A percentile compares a stretch with the other conserved stretches of the same genome.
These are phyloP conservation scores for Pyrenophora teres DNA, from an alignment of 2,329 filamentous ascomycete species.

Conservation along the genomic window DNA sequence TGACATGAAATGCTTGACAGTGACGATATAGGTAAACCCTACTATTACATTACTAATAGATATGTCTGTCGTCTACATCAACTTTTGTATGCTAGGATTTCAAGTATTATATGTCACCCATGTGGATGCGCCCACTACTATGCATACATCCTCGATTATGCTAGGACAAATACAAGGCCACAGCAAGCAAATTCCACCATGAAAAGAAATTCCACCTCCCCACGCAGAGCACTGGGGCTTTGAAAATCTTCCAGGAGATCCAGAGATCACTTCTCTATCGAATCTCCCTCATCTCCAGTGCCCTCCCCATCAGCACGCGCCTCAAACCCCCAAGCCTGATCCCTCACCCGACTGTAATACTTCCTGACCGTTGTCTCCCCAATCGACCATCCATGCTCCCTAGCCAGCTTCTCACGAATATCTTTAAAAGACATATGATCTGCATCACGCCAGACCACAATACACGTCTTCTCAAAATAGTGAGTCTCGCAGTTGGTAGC, in stretches of 20 bases:
- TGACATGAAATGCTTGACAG: no score
- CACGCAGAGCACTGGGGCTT: no score
- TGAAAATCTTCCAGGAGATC: neutral
- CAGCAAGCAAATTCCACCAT: no score
- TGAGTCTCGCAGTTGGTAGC: neutral
- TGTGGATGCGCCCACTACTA: no score
- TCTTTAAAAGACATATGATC: conserved; percentile 10
- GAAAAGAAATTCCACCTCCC: no score
- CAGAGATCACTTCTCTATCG: neutral
- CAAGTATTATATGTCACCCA: no score
- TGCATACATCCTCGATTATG: no score
- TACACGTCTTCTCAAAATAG: conserved; percentile 17
- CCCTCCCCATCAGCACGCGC: neutral
- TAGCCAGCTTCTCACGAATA: conserved; percentile 17
- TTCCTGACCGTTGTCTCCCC: conserved; percentile 19
- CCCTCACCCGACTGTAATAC: conserved; percentile 13
- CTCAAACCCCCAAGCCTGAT: conserved; percentile 11
- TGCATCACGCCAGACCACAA: conserved; percentile 22
- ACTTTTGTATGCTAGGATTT: no score
- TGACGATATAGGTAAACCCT: no score
- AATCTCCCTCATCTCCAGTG: neutral
- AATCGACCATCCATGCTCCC: conserved; percentile 16
- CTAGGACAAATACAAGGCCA: no score
- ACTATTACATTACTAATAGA: no score
- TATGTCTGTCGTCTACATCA: no score